Percentiles rank a stretch among this genome's conserved stretches.
phyloP scores from a whole-genome alignment of 2,329 filamentous ascomycete species.

The Ascosphaera apis region DNA sequence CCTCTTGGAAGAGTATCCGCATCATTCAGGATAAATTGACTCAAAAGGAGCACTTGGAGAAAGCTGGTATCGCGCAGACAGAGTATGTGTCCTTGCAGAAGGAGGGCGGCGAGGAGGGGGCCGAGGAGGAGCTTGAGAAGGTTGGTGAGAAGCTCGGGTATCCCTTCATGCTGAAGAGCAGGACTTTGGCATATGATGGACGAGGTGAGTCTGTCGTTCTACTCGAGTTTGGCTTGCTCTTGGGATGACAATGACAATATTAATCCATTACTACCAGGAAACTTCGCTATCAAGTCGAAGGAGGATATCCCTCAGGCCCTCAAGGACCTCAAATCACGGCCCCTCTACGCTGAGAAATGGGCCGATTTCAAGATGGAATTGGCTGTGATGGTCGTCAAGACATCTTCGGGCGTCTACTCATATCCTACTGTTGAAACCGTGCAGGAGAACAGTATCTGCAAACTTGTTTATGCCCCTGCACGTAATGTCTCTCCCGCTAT shows the following conservation, averaged over 20 bases:
- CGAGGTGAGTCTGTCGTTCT: conserved; percentile 29
- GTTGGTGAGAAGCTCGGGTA: conserved; percentile 46
- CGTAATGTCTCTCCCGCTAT: conserved; percentile 40
- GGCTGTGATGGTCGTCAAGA: conserved; percentile 86
- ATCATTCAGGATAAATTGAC: conserved; percentile 84
- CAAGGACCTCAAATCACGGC: conserved; percentile 40
- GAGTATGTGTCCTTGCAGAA: conserved; percentile 43
- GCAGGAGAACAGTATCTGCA: conserved; percentile 89
- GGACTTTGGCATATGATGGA: conserved; percentile 84
- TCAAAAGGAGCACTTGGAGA: conserved; percentile 60
- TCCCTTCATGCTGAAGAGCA: conserved; percentile 80
- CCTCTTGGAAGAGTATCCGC: conserved; percentile 65
- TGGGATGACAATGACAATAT: neutral
- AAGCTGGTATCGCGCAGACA: conserved; percentile 47
- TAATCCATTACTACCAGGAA: conserved; percentile 22
- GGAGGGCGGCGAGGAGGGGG: no score
- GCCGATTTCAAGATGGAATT: conserved; percentile 68
- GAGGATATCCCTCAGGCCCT: conserved; percentile 42
- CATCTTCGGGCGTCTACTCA: conserved; percentile 47
- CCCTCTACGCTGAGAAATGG: conserved; percentile 78
- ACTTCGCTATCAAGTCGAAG: conserved; percentile 38
- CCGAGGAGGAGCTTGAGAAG: conserved; percentile 36
- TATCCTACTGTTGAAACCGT: conserved; percentile 88
- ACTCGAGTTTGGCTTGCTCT: neutral
- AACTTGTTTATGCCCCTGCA: conserved; percentile 70